These are phyloP conservation scores for Sporisorium exsertum DNA, from an alignment of 1,284 basidiomycete species.

Conservation along the genomic window DNA sequence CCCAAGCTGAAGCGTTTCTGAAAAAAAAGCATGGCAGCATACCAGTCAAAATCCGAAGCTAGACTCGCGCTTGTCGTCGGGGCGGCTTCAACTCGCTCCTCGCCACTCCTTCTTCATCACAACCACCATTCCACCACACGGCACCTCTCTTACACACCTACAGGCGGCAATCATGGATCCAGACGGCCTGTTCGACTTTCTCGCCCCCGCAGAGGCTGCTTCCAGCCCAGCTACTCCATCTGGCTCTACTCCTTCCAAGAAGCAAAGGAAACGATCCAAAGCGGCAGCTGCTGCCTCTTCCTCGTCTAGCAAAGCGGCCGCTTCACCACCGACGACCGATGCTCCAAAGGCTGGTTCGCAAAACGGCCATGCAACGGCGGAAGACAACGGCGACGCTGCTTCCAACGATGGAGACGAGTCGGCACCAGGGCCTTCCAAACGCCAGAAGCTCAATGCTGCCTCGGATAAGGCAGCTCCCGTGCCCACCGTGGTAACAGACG, in stretches of 20 bases:
- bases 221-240: constrained; percentile 30
- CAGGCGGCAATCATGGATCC: constrained; percentile 39
- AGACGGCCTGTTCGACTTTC: constrained; percentile 54
- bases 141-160: background rate
- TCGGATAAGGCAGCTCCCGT: constrained; percentile 33
- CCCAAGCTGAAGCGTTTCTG: constrained; percentile 9
- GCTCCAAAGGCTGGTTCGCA: background rate
- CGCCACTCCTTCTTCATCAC: background rate
- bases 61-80: background rate
- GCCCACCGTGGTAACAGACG: constrained; percentile 57
- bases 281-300: constrained; percentile 26
- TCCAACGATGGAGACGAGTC: constrained; percentile 25
- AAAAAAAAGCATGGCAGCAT: constrained; percentile 6
- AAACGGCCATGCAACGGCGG: constrained; percentile 2
- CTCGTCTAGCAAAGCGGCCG: constrained; percentile 6
- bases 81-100: background rate
- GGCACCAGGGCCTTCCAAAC: constrained; percentile 42
- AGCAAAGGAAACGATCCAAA: constrained; percentile 46
- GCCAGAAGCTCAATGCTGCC: constrained; percentile 30
- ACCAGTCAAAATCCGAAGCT: constrained; percentile 6
- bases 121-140: constrained; percentile 8
- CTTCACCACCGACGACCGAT: background rate
- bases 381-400: constrained; percentile 10
- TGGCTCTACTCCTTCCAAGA: constrained; percentile 40
- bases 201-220: constrained; percentile 39